Evolutionary conservation across 352 stramenopile species (phyloP).

Genomic region (Pythium folliculosum): DNA sequence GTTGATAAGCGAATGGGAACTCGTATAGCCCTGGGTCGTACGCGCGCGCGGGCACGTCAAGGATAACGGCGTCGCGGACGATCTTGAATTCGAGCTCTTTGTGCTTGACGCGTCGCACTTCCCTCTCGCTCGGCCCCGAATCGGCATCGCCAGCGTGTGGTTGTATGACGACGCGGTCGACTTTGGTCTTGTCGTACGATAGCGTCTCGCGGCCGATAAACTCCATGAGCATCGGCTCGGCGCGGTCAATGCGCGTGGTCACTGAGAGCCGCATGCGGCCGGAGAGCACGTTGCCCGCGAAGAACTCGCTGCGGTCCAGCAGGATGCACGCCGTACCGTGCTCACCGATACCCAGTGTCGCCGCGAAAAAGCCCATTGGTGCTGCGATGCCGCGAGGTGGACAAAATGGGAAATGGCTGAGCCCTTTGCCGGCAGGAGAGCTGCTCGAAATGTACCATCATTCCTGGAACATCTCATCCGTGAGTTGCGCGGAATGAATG

Average conservation of each 20-base stretch:
- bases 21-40: slow-evolving; percentile 11
- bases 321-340: slow-evolving; percentile 14
- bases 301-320: slow-evolving; percentile 6
- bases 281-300: slow-evolving; percentile 13
- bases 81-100: not conserved
- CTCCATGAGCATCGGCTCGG: slow-evolving; percentile 3
- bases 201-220: slow-evolving; percentile 11
- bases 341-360: slow-evolving; percentile 6
- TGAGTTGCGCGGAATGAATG: too few relatives aligned
- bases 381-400: not conserved
- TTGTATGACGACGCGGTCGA: not conserved
- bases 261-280: slow-evolving; percentile 10
- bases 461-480: too few relatives aligned
- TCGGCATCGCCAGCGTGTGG: not conserved
- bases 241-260: slow-evolving; percentile 13
- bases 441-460: not conserved
- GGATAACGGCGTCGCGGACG: not conserved
- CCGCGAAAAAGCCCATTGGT: slow-evolving; percentile 2
- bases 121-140: not conserved
- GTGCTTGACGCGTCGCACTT: not conserved
- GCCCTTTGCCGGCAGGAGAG: not conserved
- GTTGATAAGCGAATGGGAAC: slow-evolving; percentile 18
- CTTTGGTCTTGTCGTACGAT: not conserved
- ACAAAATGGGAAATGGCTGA: not conserved
- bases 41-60: slow-evolving; percentile 10